Evolutionary conservation across 176 grass and related monocot species (phyloP), one percentile per base, ranked within the genome.

Genomic region (Secale cereale): DNA sequence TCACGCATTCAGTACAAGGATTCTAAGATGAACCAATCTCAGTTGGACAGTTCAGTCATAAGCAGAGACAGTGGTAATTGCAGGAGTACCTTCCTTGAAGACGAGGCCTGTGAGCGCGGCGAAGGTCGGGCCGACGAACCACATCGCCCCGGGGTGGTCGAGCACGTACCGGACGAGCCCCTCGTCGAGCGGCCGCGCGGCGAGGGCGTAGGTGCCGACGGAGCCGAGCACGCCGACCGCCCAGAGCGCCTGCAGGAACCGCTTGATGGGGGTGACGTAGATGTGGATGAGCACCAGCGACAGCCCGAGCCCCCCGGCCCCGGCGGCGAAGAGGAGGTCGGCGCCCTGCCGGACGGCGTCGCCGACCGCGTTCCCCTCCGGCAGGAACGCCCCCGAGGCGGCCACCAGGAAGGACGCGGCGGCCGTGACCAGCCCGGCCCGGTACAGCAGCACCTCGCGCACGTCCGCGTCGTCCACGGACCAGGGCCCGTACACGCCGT

Each of bases 271-370:
- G 3, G 94, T 89, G 28, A 97, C 82, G 9, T 94, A 92, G 52
- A 97, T 91, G 81, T 97, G 95, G 69, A 97, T 97, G 27, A 94
- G 69, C 19, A 97, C 50, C 26, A 97, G 64, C 78, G 95, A 97
- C 19, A 97, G 79, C 23, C 95, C 95, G 29, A 94, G 70, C 25
- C 94, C 94, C 23, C 85, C 81, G 30, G 92, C 90, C 19, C 92
- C 92, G 46, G 90, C 25, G 52, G 88, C 76, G 71, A 86, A 92
- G 54, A 94, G 54, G 16, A 91, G 40, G 46, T 97, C 90, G 22
- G 83, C 2, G 64, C 86, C 16, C 16, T 92, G 76, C 73, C 78
- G 78, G 84, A 92, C 63, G 26, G 91, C 77, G 56, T 78, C 84
- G 20, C 84, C 81, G 54, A 86, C 29, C 37, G 86, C 65, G 76